Evolutionary conservation across 2,329 filamentous ascomycete species (phyloP), one percentile per base, ranked within the genome.

Genomic region (Herpotrichia juniperi): DNA sequence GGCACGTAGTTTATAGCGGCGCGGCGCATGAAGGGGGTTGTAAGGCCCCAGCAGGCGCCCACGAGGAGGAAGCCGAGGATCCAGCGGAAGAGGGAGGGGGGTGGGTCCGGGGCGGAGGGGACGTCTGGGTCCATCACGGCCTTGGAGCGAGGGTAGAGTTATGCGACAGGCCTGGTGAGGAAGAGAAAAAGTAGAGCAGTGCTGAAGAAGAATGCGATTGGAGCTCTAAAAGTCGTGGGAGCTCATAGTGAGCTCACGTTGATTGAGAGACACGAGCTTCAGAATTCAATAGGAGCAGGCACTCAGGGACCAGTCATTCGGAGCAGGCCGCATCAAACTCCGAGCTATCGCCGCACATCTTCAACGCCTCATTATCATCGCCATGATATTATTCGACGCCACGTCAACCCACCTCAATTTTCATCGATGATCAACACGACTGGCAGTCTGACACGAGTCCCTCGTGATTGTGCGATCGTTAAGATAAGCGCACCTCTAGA

Each of bases 1-100:
- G 87, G 86, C 1, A 80, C 84, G 77, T 94, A 92, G 55, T 87
- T 82, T 43, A 88, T 83, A 1, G 93, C 93, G 9, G 93, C 93
- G 56, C 85, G 85, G 21, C 93, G 88, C 81, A 97, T 96, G 78
- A 97, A 97, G 10, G 79, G 79, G 8, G 91, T 96, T 1, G 91
- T 96, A 63, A 96, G 86, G 46, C 93, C 93, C 93, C 93, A 97
- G 61, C 91, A 93, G 21, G 94, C 79, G 47, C 93, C 92, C 61
- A 97, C 93, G 53, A 96, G 85, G 48, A 97, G 82, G 80, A 97
- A 97, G 62, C 90, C 91, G 53, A 93, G 80, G 57, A 94, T 81
- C 80, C 94, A 96, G 77, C 92, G 93, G 78, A 96, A 81, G 58
- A 86, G 74, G 26, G 75, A 74, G 11, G 75, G 78, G 44, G 64